These are phyloP conservation scores for Gardenia jasminoides DNA, from an alignment of 257 asterid species.

Conservation along the genomic window DNA sequence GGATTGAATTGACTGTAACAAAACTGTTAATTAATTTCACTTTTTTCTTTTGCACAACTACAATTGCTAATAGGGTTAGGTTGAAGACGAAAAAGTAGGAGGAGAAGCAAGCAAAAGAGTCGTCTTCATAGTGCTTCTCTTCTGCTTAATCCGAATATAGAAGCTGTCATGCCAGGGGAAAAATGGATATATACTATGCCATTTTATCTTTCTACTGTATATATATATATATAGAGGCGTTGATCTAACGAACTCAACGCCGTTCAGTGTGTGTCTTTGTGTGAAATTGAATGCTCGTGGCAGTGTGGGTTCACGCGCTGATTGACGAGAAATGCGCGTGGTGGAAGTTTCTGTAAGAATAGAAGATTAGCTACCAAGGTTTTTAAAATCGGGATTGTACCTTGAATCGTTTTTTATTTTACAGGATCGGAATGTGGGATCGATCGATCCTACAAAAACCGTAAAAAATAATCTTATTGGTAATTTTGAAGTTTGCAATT, in stretches of 20 bases:
- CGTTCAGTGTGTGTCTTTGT: conserved; percentile 1
- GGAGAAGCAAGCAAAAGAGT: conserved; percentile 4
- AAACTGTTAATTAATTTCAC: not conserved
- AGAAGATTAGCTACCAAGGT: not conserved
- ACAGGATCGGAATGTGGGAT: too few relatives aligned
- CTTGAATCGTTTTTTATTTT: too few relatives aligned
- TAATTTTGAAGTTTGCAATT: too few relatives aligned
- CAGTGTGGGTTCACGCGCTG: not conserved
- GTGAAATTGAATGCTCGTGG: not conserved
- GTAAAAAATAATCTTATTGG: too few relatives aligned
- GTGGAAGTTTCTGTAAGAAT: not conserved
- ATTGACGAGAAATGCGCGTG: not conserved
- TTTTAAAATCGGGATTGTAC: too few relatives aligned
- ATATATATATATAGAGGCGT: not conserved
- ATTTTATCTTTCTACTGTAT: not conserved
- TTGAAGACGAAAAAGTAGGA: conserved; percentile 11
- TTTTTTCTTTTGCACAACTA: not conserved
- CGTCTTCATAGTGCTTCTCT: not conserved
- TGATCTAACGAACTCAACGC: conserved; percentile 17
- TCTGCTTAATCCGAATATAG: not conserved
- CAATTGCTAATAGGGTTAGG: conserved; percentile 24
- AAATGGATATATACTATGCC: not conserved
- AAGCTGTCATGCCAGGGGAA: not conserved
- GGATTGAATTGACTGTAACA: not conserved
- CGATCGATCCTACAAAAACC: too few relatives aligned